Conservation (phyloP, 306 rosid species). For the Sindora glabra region DNA sequence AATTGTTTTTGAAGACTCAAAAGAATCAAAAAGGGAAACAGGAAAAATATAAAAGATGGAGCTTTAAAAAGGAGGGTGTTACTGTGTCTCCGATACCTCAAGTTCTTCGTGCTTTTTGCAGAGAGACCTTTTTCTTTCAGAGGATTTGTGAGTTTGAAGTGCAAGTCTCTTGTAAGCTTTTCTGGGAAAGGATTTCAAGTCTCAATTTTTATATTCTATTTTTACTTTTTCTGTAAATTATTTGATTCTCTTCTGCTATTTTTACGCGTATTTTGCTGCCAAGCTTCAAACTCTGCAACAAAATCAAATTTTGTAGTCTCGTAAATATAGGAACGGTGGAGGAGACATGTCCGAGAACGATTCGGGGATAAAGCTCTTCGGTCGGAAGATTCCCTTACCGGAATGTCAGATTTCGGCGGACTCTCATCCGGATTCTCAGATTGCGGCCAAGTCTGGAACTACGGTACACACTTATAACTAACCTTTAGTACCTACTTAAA, state of each 20-base stretch:
- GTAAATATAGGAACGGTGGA: constrained; percentile 4
- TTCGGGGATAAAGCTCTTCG: constrained; percentile 57
- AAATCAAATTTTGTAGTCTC: not conserved
- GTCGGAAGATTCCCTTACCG: constrained; percentile 50
- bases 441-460: constrained; percentile 30
- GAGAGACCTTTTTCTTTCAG: too few species aligned
- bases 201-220: too few species aligned
- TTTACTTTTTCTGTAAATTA: not conserved
- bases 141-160: too few species aligned
- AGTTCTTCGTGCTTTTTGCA: too few species aligned
- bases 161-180: too few species aligned
- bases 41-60: too few species aligned
- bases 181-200: too few species aligned
- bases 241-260: constrained; percentile 14
- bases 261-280: constrained; percentile 17
- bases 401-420: constrained; percentile 33
- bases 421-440: constrained; percentile 21
- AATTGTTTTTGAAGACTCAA: too few species aligned
- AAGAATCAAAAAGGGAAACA: too few species aligned
- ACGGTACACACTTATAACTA: constrained; percentile 20
- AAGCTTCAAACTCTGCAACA: constrained; percentile 13
- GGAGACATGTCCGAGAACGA: constrained; percentile 30
- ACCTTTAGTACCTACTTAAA: not conserved
- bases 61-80: too few species aligned
- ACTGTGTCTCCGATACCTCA: too few species aligned